Base-by-base conservation (phyloP, 2,329 filamentous ascomycete species). In the Xylariaceae sp. region DNA sequence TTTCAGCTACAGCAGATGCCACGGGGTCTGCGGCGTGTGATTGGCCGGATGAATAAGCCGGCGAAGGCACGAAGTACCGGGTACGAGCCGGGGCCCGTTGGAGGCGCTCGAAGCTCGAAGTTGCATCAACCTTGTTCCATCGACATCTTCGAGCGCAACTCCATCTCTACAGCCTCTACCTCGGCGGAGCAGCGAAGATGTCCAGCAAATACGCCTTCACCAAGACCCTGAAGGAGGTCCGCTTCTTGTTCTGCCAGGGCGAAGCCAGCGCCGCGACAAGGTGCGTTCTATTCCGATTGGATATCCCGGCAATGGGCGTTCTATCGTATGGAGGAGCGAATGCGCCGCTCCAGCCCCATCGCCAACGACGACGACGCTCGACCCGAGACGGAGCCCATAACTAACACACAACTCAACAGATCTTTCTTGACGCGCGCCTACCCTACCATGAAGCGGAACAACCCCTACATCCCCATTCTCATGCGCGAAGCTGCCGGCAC, bases 381-480 rank as follows among this genome's bases (percentile, higher is more conserved):
- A 56, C 7, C 11, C 35, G 3, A 13, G 30, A 51, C 67, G 60
- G 50, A n/a, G 42, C 49, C 30, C 1, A 10, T 13, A 17, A 54
- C 53, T 53, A 23, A 60, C 44, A 17, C 2, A 37, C 39, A 5
- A 4, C 17, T 30, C 52, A 39, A 3, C 69, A 97, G 94, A 75
- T 87, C 89, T 35, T 99, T 99, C 78, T 82, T 99, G 67, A 88
- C 88, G 66, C 86, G 90, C 74, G 87, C 92, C 67, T 99, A 99
- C 77, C 94, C 94, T 51, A 94, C 90, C 62, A 97, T 99, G 93
- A 99, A 99, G 86, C 95, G 96, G 82, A 90, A 93, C 83, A 99
- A 99, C 80, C 94, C 94, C 59, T 81, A 89, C 76, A 92, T 84
- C 53, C 94, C 94, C 57, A 97, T 99, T 77, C 81, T 99, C 81